These are phyloP conservation scores for Globisporangium lucens DNA, from an alignment of 352 stramenopile species.

Conservation along the genomic window DNA sequence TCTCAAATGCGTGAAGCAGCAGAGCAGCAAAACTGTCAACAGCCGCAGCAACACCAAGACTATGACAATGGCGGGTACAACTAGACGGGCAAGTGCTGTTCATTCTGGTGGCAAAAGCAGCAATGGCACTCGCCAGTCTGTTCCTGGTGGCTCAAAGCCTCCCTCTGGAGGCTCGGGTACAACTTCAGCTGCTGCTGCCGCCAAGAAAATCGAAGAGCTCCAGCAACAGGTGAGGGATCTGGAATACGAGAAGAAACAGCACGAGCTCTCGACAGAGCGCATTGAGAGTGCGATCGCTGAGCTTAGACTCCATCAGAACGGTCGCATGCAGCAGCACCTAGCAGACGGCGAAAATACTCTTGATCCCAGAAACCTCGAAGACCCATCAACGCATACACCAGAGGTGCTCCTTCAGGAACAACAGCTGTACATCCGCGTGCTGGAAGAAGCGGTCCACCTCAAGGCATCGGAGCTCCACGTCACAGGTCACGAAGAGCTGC, in stretches of 20 bases:
- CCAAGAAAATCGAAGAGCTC: conserved; percentile 28
- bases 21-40: not conserved
- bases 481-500: conserved; percentile 69
- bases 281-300: conserved; percentile 39
- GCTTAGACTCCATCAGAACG: conserved; percentile 34
- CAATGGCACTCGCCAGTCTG: not conserved
- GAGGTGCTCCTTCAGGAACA: conserved; percentile 34
- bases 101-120: not conserved
- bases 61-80: not conserved
- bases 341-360: conserved; percentile 1
- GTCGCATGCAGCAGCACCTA: conserved; percentile 4
- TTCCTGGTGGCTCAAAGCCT: not conserved
- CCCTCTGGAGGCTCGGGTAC: not conserved
- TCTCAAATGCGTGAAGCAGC: conserved; percentile 22
- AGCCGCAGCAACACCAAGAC: not conserved
- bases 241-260: conserved; percentile 39
- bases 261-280: conserved; percentile 30
- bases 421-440: conserved; percentile 63
- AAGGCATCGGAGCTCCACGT: conserved; percentile 68
- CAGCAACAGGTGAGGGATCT: conserved; percentile 39
- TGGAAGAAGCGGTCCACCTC: conserved; percentile 73
- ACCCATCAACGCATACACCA: not conserved
- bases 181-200: conserved; percentile 8
- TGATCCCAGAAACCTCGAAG: not conserved
- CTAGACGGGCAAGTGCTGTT: not conserved